phyloP scores from a whole-genome alignment of 1,284 basidiomycete genomes.

The Fistulinella staudtii region DNA sequence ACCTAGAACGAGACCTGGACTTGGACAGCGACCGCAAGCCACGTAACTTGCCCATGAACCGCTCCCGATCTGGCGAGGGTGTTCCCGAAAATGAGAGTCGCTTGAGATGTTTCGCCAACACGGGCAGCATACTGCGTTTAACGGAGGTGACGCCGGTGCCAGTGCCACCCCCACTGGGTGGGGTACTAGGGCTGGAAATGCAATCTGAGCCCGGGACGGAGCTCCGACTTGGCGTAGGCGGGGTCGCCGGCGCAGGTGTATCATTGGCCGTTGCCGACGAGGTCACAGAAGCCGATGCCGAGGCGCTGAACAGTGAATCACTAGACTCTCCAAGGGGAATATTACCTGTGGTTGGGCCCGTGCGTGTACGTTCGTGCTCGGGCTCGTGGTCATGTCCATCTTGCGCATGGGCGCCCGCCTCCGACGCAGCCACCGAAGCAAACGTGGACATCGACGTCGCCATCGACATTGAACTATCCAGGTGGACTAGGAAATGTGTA shows the following conservation, averaged over 20 bases:
- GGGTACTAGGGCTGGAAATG: no score
- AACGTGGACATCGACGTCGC: slow-evolving; percentile 9
- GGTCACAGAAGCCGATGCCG: no score
- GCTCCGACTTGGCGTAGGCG: slow-evolving; percentile 16
- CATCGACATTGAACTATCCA: slow-evolving; percentile 12
- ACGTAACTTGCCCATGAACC: slow-evolving; percentile 14
- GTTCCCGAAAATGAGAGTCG: slow-evolving; percentile 21
- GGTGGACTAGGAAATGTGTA: slow-evolving; percentile 25
- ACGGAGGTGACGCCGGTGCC: slow-evolving; percentile 5
- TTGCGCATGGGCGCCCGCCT: no score
- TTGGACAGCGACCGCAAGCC: neutral
- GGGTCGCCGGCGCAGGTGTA: slow-evolving; percentile 19
- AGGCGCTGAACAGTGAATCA: slow-evolving; percentile 29
- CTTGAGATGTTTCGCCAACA: slow-evolving; percentile 24
- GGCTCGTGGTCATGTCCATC: no score
- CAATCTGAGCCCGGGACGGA: neutral
- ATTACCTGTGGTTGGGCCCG: no score
- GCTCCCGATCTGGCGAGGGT: slow-evolving; percentile 6
- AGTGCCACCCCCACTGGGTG: neutral
- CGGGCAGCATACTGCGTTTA: slow-evolving; percentile 29
- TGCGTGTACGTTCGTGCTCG: no score
- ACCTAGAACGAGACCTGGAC: neutral
- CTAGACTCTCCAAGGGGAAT: slow-evolving; percentile 25
- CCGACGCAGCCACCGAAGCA: neutral
- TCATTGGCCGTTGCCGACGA: slow-evolving; percentile 24